Base-by-base conservation (phyloP, 768 basidiomycete species). In the Cystofilobasidium ferigula region DNA sequence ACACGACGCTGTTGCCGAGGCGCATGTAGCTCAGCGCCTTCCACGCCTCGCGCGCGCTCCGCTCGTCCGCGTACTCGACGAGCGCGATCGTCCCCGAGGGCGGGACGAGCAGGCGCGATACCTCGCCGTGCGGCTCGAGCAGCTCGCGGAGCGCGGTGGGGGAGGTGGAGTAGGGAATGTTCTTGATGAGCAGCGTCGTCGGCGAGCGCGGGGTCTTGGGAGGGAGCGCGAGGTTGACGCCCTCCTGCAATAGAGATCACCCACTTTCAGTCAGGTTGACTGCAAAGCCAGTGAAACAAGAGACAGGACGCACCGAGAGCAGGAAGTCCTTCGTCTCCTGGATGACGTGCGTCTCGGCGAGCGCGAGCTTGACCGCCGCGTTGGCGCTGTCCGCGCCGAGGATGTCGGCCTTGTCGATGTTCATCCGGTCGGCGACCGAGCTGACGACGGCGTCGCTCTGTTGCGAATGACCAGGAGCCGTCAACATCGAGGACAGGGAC, bases 281-380 rank as follows among this genome's bases (percentile, higher is more conserved):
- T n/a, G n/a, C n/a, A n/a, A n/a, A n/a, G n/a, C n/a, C n/a, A n/a
- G n/a, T n/a, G n/a, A n/a, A n/a, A n/a, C n/a, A n/a, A n/a, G n/a
- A n/a, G n/a, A n/a, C n/a, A n/a, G n/a, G n/a, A n/a, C n/a, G n/a
- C n/a, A n/a, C n/a, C 53, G 60, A 35, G 1, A 42, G 89, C 22
- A 97, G 83, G 75, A 89, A 95, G 0, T 84, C 77, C 73, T 94
- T 95, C 0, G 93, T 98, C 75, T 98, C 94, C 67, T 88, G 83
- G 64, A 99, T 92, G 75, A 98, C 84, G 71, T 92, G 89, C 22
- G 95, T 95, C 76, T 99, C 95, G 0, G 95, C 94, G 43, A 98
- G 80, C 0, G 95, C 94, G 43, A 98, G 84, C 74, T 93, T 95
- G 64, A 97, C 91, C 2, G 94, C 92, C 0, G 88, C 83, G 69